Evolutionary conservation across 2,329 filamentous ascomycete species (phyloP), one percentile per base, ranked within the genome.

Genomic region (Ascomycota sp.): DNA sequence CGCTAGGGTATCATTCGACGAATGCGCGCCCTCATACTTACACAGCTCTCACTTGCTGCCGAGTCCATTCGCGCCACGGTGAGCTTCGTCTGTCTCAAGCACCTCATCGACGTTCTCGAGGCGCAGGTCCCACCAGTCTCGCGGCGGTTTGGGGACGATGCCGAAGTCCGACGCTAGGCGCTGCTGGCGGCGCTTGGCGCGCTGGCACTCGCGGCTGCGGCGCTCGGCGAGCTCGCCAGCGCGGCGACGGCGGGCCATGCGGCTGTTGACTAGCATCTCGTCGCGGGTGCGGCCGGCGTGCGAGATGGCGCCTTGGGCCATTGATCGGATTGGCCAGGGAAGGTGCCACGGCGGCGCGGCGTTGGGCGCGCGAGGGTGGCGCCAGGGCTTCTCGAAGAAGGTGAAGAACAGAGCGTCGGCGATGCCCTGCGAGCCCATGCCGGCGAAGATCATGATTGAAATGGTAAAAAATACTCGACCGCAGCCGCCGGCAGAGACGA

Each of bases 311-410:
- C 27, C 37, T 17, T 35, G 40, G 4, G 27, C 25, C 12, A 22
- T 22, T 10, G 30, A 28, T 8, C 26, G 20, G 9, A 23, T 25
- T 12, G 27, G 23, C 30, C 29, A 34, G 9, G 23, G 7, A 4
- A 17, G 15, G 15, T 4, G 15, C 5, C 5, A 12, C 20, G 3
- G 11, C 6, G 20, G 5, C 30, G 40, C 32, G 31, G 38, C 3
- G 15, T 17, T 17, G 15, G 15, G 15, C 15, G 15, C 15, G 15
- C 31, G 17, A 33, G 40, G 26, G 12, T 45, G 43, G 7, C 39
- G 38, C 77, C 77, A 85, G 0, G 78, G 78, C 44, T 69, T 69
- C 47, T 86, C 79, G 27, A 75, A 63, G 20, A 65, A 54, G 20
- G 62, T 65, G 48, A 85, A 85, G 15, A 85, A 61, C 32, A 64